A percentile compares a stretch with the other conserved stretches of the same genome.
Evolutionary conservation across 73 alveolate species (phyloP).

Genomic region (Paramecium caudatum): DNA sequence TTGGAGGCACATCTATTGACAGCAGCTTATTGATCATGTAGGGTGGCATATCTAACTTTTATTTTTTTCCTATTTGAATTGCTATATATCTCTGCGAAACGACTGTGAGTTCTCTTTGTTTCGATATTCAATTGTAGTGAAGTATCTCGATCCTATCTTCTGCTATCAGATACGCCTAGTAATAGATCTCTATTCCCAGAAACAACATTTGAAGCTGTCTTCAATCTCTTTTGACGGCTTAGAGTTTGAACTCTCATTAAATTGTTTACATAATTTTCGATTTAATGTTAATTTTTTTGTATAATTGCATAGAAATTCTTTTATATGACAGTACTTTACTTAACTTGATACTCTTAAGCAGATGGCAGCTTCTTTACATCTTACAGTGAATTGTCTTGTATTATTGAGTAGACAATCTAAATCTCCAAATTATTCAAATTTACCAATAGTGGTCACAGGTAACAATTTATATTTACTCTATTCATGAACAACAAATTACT

Average conservation of each 20-base stretch:
- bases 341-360: slow-evolving; percentile 8
- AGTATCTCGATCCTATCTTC: too few relatives aligned
- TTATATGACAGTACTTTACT: not conserved
- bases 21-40: not conserved
- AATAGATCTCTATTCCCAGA: not conserved
- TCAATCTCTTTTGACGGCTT: not conserved
- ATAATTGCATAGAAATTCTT: slow-evolving; percentile 15
- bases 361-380: not conserved
- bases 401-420: slow-evolving; percentile 21
- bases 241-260: not conserved
- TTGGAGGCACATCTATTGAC: not conserved
- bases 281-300: not conserved
- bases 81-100: not conserved
- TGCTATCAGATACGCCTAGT: slow-evolving; percentile 21
- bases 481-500: not conserved
- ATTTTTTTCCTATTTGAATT: slow-evolving; percentile 33
- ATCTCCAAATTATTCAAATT: slow-evolving; percentile 29
- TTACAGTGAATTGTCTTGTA: not conserved
- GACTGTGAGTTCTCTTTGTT: too few relatives aligned
- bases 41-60: slow-evolving; percentile 30
- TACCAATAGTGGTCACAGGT: not conserved
- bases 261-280: slow-evolving; percentile 8
- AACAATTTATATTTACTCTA: not conserved
- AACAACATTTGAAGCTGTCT: not conserved
- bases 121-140: too few relatives aligned